Conservation (phyloP, 208 protist genomes). For the Leishmania major region DNA sequence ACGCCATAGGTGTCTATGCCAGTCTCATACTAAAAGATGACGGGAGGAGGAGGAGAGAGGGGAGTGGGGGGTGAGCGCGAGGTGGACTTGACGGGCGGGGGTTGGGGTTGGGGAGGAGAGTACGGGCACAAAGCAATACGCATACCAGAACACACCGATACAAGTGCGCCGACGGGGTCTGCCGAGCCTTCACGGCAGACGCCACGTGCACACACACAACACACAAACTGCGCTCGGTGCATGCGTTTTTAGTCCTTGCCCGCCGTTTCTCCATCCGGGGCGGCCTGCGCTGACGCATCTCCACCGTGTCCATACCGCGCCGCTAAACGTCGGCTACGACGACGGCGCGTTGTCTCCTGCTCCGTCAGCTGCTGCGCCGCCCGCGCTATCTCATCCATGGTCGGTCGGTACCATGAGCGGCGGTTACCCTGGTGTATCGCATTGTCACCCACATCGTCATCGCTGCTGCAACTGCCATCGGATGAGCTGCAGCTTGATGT, state of each 20-base stretch:
- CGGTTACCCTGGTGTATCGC: slow-evolving; percentile 4
- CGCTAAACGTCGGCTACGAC: background rate
- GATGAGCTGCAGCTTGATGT: slow-evolving; percentile 9
- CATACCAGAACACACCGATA: background rate
- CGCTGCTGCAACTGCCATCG: slow-evolving; percentile 9
- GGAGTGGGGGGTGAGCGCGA: too few species aligned
- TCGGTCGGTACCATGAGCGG: background rate
- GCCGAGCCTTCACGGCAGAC: background rate
- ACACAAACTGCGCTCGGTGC: background rate
- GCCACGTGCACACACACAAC: background rate
- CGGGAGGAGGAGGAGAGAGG: too few species aligned
- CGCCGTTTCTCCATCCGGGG: slow-evolving; percentile 7
- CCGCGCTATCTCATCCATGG: slow-evolving; percentile 33
- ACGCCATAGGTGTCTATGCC: too few species aligned
- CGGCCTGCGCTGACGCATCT: background rate
- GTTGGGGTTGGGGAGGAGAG: too few species aligned
- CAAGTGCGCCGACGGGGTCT: background rate
- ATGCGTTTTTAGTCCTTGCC: slow-evolving; percentile 1
- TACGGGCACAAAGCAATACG: background rate
- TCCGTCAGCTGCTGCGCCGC: slow-evolving; percentile 19
- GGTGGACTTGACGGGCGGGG: too few species aligned
- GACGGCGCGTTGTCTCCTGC: slow-evolving; percentile 16
- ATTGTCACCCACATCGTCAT: background rate
- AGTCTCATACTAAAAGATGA: too few species aligned
- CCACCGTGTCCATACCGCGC: background rate